A percentile compares a stretch with the other conserved stretches of the same genome.
Conservation (phyloP, 176 grass and related monocot genomes). For the Aegilops speltoides region DNA sequence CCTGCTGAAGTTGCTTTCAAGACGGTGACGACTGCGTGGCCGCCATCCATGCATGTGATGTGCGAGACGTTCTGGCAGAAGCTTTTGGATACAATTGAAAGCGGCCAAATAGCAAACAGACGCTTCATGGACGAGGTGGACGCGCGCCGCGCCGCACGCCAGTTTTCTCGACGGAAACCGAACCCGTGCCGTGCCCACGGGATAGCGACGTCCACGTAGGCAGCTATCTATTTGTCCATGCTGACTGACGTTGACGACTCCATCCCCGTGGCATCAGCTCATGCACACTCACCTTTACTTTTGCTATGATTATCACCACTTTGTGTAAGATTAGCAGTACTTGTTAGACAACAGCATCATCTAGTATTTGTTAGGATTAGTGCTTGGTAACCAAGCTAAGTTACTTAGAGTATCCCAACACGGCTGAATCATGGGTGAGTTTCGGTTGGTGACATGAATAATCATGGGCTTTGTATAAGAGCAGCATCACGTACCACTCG, state of each 20-base stretch:
- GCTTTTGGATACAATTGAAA: not conserved
- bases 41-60: too few species aligned
- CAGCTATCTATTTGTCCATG: not conserved
- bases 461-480: not conserved
- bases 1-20: too few species aligned
- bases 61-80: too few species aligned
- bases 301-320: too few species aligned
- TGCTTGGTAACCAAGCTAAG: not conserved
- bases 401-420: too few species aligned
- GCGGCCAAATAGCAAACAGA: not conserved
- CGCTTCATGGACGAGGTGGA: not conserved
- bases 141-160: too few species aligned
- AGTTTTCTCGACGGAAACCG: too few species aligned
- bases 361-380: not conserved
- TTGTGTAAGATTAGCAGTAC: too few species aligned
- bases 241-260: not conserved
- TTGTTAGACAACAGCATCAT: too few species aligned
- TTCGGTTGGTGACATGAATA: not conserved
- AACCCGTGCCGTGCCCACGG: not conserved
- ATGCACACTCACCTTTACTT: not conserved
- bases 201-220: not conserved
- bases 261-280: not conserved
- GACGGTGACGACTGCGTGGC: too few species aligned
- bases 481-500: not conserved
- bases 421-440: not conserved